These are phyloP conservation scores for Venturia oleaginea DNA, from an alignment of 2,329 filamentous ascomycete genomes.

Conservation along the genomic window DNA sequence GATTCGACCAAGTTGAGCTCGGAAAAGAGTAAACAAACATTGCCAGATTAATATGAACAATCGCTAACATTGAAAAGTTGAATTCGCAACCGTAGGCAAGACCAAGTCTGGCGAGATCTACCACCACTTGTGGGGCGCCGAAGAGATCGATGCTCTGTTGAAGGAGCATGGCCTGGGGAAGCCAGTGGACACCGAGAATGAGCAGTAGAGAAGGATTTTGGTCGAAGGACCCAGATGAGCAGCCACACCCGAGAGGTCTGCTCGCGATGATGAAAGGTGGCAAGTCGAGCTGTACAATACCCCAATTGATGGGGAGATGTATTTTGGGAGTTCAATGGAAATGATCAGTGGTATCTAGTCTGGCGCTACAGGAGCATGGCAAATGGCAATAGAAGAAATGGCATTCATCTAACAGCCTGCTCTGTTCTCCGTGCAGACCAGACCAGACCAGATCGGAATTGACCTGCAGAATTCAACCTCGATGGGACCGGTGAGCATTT, in stretches of 20 bases:
- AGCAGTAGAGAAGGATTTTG: not conserved
- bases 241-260: not conserved
- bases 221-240: not conserved
- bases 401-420: too few relatives aligned
- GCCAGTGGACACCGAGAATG: constrained; percentile 58
- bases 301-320: not conserved
- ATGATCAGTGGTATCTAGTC: not conserved
- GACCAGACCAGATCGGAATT: too few relatives aligned
- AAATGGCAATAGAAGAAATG: constrained; percentile 4
- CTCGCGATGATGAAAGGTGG: not conserved
- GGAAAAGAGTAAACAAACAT: constrained; percentile 75
- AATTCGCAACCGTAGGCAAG: constrained; percentile 96
- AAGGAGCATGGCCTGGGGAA: constrained; percentile 95
- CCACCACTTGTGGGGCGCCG: constrained; percentile 92
- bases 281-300: not conserved
- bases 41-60: constrained; percentile 12
- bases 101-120: constrained; percentile 95
- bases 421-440: too few relatives aligned
- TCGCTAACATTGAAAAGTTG: constrained; percentile 50
- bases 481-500: too few relatives aligned
- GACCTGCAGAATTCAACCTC: too few relatives aligned
- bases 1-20: constrained; percentile 97
- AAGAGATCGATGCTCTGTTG: constrained; percentile 88
- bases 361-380: constrained; percentile 2
- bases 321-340: constrained; percentile 3